A percentile compares a stretch with the other conserved stretches of the same genome.
Conservation (phyloP, 106 monocot species). For the Platanthera guangdongensis region DNA sequence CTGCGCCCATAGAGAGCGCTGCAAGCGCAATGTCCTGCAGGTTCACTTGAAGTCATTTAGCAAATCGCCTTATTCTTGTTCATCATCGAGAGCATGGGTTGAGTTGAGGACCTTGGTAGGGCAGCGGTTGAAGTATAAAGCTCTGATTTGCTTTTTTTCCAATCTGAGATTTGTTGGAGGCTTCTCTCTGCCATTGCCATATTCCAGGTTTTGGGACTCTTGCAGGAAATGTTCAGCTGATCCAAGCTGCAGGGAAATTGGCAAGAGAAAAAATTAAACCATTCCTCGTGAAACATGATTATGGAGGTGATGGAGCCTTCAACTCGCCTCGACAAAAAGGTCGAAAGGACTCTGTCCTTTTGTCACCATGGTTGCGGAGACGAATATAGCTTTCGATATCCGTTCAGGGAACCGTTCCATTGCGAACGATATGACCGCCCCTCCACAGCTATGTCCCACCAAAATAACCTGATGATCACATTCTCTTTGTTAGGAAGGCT, state of each 20-base stretch:
- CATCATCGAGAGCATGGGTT: not conserved
- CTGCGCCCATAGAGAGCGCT: conserved; percentile 54
- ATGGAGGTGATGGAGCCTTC: not conserved
- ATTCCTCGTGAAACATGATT: not conserved
- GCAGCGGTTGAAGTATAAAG: conserved; percentile 85
- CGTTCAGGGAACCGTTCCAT: conserved; percentile 55
- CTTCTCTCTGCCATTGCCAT: conserved; percentile 79
- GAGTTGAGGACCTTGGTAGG: conserved; percentile 52
- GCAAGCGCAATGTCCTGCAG: conserved; percentile 81
- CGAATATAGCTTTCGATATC: conserved; percentile 81
- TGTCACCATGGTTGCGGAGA: conserved; percentile 78
- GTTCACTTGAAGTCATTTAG: not conserved
- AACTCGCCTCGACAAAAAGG: conserved; percentile 61
- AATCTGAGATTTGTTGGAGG: conserved; percentile 65
- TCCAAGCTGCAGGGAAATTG: conserved; percentile 34
- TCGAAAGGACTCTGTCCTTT: conserved; percentile 89
- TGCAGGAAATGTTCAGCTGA: conserved; percentile 74
- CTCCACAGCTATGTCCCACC: conserved; percentile 94
- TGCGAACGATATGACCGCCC: conserved; percentile 77
- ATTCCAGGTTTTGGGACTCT: conserved; percentile 67
- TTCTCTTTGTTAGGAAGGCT: not conserved
- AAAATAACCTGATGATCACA: conserved; percentile 66
- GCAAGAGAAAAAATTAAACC: no score
- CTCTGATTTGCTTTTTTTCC: conserved; percentile 75
- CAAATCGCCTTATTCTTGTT: not conserved